Conservation (phyloP, 441 rosid species). For the Pelargonium australe region DNA sequence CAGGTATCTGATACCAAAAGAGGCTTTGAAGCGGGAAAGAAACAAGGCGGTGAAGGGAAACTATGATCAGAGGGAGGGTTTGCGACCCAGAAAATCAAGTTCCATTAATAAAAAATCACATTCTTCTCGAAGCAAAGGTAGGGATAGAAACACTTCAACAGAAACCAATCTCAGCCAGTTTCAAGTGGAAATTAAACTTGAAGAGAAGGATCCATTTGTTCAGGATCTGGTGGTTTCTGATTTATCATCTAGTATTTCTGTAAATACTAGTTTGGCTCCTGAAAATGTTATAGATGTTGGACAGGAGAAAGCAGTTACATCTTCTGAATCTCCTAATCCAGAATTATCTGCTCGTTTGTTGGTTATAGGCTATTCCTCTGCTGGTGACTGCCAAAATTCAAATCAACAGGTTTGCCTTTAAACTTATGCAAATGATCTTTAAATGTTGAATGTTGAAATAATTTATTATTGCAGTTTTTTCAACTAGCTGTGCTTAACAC, state of each 20-base stretch:
- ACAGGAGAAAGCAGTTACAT: constrained; percentile 27
- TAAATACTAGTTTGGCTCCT: constrained; percentile 32
- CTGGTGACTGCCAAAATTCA: constrained; percentile 18
- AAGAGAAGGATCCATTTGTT: constrained; percentile 26
- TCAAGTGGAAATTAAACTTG: constrained; percentile 28
- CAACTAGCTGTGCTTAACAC: neutral
- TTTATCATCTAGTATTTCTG: constrained; percentile 25
- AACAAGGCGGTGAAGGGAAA: constrained; percentile 37
- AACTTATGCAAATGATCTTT: constrained; percentile 11
- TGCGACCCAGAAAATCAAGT: constrained; percentile 36
- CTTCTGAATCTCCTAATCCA: constrained; percentile 26
- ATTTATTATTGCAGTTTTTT: neutral
- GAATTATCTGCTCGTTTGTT: constrained; percentile 35
- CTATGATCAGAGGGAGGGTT: constrained; percentile 34
- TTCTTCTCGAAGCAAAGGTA: constrained; percentile 21
- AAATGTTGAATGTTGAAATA: neutral
- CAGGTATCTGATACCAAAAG: constrained; percentile 42
- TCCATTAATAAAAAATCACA: constrained; percentile 31
- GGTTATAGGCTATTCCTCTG: constrained; percentile 21
- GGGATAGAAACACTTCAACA: constrained; percentile 37
- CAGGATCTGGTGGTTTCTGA: constrained; percentile 35
- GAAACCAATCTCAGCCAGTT: constrained; percentile 32
- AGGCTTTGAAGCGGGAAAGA: constrained; percentile 36
- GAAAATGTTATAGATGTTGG: constrained; percentile 33
- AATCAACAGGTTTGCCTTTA: constrained; percentile 35